Conservation (phyloP, 257 asterid genomes). For the Plantago major region DNA sequence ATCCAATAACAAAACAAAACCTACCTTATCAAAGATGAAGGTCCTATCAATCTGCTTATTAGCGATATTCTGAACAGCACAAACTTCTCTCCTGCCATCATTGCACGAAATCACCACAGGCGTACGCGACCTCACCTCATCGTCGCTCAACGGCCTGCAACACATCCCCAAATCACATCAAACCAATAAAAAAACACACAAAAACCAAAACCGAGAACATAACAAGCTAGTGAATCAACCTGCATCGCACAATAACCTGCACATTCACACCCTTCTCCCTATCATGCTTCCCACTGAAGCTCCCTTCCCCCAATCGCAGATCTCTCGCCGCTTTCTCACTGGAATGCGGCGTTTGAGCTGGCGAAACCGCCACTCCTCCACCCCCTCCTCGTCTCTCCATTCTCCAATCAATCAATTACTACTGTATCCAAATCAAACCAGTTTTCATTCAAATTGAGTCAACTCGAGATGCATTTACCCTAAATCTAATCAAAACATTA, state of each 20-base stretch:
- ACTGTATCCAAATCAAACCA: not conserved
- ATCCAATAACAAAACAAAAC: slow-evolving; percentile 1
- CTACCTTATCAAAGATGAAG: slow-evolving; percentile 87
- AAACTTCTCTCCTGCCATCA: slow-evolving; percentile 83
- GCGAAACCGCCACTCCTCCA: slow-evolving; percentile 56
- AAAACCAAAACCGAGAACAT: not conserved
- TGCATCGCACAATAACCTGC: slow-evolving; percentile 97
- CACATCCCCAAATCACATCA: not conserved
- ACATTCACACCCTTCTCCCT: slow-evolving; percentile 90
- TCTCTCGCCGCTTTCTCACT: slow-evolving; percentile 67
- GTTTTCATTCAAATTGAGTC: not conserved
- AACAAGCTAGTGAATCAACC: slow-evolving; percentile 32
- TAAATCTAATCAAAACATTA: not conserved
- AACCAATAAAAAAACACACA: not conserved
- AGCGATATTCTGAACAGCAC: slow-evolving; percentile 91
- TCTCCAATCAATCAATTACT: slow-evolving; percentile 2
- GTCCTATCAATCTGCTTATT: slow-evolving; percentile 98
- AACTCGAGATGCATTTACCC: not conserved
- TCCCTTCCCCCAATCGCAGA: slow-evolving; percentile 90
- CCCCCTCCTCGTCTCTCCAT: slow-evolving; percentile 59
- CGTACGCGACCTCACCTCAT: slow-evolving; percentile 71
- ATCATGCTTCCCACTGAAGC: slow-evolving; percentile 67
- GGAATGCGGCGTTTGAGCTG: slow-evolving; percentile 81
- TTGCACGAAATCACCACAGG: slow-evolving; percentile 87
- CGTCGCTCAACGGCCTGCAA: slow-evolving; percentile 86